Evolutionary conservation across 371 early-diverging fungal genomes (phyloP).

Genomic region (Apophysomyces ossiformis): DNA sequence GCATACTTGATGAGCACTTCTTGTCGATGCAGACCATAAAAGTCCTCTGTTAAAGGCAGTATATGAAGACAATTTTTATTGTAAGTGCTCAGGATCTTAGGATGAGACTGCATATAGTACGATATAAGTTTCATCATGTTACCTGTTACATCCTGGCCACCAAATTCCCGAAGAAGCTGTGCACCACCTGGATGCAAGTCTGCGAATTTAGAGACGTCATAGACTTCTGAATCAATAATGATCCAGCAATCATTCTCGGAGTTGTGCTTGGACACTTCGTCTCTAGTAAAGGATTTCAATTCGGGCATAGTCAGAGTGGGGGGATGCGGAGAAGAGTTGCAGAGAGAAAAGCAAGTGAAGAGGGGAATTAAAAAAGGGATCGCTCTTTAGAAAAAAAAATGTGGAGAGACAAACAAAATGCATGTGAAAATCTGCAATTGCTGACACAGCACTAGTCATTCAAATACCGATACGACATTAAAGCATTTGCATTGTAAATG

Average conservation of each 20-base stretch:
- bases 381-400: not conserved
- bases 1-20: constrained; percentile 58
- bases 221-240: constrained; percentile 83
- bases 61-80: not conserved
- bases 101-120: not conserved
- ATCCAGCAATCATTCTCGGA: constrained; percentile 88
- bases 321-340: constrained; percentile 9
- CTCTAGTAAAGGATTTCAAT: constrained; percentile 59
- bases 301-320: constrained; percentile 35
- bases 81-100: constrained; percentile 6
- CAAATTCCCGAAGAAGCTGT: constrained; percentile 64
- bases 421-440: constrained; percentile 22
- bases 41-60: constrained; percentile 37
- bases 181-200: constrained; percentile 92
- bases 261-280: constrained; percentile 83
- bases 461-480: not conserved
- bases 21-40: constrained; percentile 73
- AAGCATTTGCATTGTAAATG: not conserved
- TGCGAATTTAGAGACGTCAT: constrained; percentile 88
- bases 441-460: constrained; percentile 15
- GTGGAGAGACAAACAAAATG: not conserved
- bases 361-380: not conserved
- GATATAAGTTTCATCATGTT: constrained; percentile 9
- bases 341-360: not conserved
- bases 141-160: constrained; percentile 83